These are phyloP conservation scores for Alternaria incomplexa DNA, from an alignment of 2,329 filamentous ascomycete genomes.

Conservation along the genomic window DNA sequence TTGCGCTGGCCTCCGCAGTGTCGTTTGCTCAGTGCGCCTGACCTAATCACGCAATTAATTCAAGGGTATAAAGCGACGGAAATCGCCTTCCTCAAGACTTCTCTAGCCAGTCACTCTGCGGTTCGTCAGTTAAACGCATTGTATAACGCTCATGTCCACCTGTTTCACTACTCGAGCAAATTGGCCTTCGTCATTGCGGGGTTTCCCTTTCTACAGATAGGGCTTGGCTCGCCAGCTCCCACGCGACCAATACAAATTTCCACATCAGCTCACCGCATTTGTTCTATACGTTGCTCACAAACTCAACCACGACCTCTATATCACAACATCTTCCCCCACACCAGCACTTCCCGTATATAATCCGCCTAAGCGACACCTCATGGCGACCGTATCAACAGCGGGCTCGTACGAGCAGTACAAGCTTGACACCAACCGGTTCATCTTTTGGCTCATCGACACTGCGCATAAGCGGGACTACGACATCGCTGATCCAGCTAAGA, in stretches of 20 bases:
- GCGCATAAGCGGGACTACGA: background rate
- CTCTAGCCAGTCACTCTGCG: background rate
- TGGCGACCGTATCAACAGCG: background rate
- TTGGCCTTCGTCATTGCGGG: background rate
- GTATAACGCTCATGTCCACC: background rate
- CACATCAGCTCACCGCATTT: background rate
- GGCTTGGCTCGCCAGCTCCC: background rate
- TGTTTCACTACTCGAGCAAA: background rate
- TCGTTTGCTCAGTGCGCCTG: background rate
- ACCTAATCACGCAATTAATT: background rate
- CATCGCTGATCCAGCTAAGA: background rate
- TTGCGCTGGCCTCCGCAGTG: background rate
- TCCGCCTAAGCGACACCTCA: background rate
- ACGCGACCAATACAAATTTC: background rate
- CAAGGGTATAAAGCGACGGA: background rate
- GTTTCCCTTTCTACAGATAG: background rate
- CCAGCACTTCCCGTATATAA: background rate
- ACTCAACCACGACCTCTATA: background rate
- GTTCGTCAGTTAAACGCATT: background rate
- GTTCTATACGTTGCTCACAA: background rate
- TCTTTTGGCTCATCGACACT: background rate
- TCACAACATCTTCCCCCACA: background rate
- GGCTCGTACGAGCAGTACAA: slow-evolving; percentile 2
- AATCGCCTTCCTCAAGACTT: background rate
- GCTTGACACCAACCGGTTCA: background rate